Evolutionary conservation across 306 rosid species (phyloP).

Genomic region (Cucurbita argyrosperma): DNA sequence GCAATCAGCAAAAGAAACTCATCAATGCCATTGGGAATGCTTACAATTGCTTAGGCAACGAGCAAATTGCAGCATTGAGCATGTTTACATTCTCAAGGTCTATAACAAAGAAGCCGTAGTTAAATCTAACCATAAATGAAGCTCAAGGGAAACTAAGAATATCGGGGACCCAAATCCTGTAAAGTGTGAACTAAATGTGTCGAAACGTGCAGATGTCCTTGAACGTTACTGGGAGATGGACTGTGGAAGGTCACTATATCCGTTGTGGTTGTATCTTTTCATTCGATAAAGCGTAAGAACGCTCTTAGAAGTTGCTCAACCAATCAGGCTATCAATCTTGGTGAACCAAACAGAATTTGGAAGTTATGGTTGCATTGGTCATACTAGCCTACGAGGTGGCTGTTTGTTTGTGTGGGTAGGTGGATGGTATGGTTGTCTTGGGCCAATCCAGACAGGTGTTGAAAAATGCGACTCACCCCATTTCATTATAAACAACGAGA

Average conservation of each 20-base stretch:
- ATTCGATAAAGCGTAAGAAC: background rate
- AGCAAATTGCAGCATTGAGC: background rate
- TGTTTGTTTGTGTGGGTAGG: background rate
- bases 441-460: background rate
- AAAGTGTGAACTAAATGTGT: background rate
- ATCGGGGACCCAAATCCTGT: background rate
- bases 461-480: background rate
- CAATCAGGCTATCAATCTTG: background rate
- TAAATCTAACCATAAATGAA: background rate
- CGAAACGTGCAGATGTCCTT: background rate
- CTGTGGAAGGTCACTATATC: background rate
- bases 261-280: background rate
- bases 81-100: background rate
- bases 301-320: background rate
- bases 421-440: background rate
- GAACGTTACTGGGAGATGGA: background rate
- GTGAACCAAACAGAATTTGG: background rate
- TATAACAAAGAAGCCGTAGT: background rate
- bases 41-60: background rate
- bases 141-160: background rate
- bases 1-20: background rate
- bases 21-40: background rate
- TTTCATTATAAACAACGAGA: slow-evolving; percentile 1
- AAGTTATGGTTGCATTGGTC: background rate
- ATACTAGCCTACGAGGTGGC: background rate